phyloP scores from a whole-genome alignment of 2,329 filamentous ascomycete species.

The Botrytis fragariae region DNA sequence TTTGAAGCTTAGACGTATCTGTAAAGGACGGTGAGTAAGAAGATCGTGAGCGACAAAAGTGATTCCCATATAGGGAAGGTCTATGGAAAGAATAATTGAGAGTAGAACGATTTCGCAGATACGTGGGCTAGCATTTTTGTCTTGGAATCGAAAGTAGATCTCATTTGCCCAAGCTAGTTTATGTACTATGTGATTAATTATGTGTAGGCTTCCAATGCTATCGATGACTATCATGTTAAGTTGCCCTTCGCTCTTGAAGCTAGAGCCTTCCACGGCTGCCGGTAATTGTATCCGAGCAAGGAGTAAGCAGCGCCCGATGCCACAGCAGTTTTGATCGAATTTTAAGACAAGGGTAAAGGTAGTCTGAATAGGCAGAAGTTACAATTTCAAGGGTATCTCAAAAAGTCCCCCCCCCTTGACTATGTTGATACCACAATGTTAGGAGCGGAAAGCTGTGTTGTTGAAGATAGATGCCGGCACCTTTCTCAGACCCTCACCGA shows the following conservation, averaged over 20 bases:
- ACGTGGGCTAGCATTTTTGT: not conserved
- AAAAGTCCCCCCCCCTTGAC: not conserved
- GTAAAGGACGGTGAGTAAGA: not conserved
- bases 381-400: not conserved
- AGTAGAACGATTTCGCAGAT: not conserved
- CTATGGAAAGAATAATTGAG: not conserved
- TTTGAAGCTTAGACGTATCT: not conserved
- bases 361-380: not conserved
- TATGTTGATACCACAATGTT: not conserved
- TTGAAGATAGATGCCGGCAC: not conserved
- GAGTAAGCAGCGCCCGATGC: not conserved
- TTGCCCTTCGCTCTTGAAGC: not conserved
- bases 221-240: not conserved
- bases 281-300: not conserved
- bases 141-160: not conserved
- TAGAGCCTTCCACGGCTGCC: not conserved
- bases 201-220: not conserved
- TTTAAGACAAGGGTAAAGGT: not conserved
- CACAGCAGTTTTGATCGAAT: not conserved
- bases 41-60: not conserved
- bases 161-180: not conserved
- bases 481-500: not conserved
- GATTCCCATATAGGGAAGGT: not conserved
- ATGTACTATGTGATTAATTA: not conserved
- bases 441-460: not conserved